Percentiles rank a stretch among this genome's conserved stretches.
Evolutionary conservation across 1,139 yeast species (phyloP).

Genomic region (Blastobotrys ciferrii): DNA sequence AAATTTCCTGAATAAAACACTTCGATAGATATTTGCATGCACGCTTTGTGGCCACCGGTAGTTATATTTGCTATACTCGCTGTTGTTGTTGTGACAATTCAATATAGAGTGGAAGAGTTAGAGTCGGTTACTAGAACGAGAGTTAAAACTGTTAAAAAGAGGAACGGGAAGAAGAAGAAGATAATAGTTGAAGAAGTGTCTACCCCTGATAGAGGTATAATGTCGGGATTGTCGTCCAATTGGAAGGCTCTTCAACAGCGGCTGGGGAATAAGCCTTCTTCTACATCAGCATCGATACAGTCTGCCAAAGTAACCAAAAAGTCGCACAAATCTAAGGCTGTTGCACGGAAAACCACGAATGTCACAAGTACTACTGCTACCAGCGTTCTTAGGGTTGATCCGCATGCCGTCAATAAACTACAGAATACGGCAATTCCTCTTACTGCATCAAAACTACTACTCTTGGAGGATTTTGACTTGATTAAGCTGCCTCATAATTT

Average conservation of each 20-base stretch:
- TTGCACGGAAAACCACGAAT: not conserved
- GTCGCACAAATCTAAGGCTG: not conserved
- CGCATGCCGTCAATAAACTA: not conserved
- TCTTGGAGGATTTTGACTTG: not conserved
- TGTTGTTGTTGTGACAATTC: not conserved
- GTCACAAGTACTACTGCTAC: not conserved
- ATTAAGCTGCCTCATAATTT: not conserved
- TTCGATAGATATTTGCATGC: too few species aligned
- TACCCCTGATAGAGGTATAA: not conserved
- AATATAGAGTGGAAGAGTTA: not conserved
- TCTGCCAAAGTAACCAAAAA: conserved; percentile 3
- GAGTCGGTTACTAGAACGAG: not conserved
- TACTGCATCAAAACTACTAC: conserved; percentile 3
- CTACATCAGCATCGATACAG: not conserved
- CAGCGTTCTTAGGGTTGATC: not conserved
- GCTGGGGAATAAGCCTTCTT: conserved; percentile 5
- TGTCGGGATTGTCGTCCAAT: conserved; percentile 22
- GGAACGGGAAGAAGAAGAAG: not conserved
- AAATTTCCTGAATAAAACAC: too few species aligned
- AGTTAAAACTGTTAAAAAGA: not conserved
- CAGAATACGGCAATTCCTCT: not conserved
- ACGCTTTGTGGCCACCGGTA: not conserved
- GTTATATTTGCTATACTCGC: not conserved
- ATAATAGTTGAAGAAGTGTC: not conserved
- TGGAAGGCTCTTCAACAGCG: conserved; percentile 25